These are phyloP conservation scores for Pythium utonaiense DNA, from an alignment of 352 stramenopile species.

Conservation along the genomic window DNA sequence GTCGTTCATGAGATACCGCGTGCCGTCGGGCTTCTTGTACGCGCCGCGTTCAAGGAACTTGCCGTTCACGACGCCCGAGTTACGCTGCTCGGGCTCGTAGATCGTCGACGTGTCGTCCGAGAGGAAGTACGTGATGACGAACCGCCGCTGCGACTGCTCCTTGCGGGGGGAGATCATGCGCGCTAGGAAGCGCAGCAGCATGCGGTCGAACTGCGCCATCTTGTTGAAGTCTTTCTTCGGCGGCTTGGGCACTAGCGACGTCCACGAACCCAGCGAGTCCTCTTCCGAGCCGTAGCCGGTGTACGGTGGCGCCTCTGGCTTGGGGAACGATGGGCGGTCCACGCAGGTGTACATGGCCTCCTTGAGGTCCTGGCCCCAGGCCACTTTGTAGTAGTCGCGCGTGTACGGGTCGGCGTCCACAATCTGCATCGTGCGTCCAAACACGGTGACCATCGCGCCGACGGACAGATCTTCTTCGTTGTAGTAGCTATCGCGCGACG, in stretches of 20 bases:
- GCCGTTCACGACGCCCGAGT: conserved; percentile 76
- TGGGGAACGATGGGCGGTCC: conserved; percentile 46
- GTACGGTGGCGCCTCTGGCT: conserved; percentile 57
- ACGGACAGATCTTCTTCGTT: conserved; percentile 64
- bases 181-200: conserved; percentile 68
- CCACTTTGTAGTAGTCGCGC: conserved; percentile 68
- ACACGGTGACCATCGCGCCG: conserved; percentile 66
- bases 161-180: conserved; percentile 72
- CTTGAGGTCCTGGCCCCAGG: conserved; percentile 50
- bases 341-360: conserved; percentile 40
- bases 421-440: conserved; percentile 60
- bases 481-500: conserved; percentile 61
- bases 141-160: conserved; percentile 71
- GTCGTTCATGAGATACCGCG: conserved; percentile 53
- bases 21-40: conserved; percentile 62
- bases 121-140: conserved; percentile 83
- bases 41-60: conserved; percentile 81
- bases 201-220: conserved; percentile 72
- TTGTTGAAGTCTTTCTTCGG: conserved; percentile 81
- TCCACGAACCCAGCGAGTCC: conserved; percentile 67
- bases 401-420: conserved; percentile 79
- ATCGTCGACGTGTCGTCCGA: conserved; percentile 74
- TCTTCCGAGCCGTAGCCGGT: conserved; percentile 77
- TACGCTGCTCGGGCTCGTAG: conserved; percentile 75
- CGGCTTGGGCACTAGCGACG: conserved; percentile 60